phyloP scores from a whole-genome alignment of 768 basidiomycete species.

The Udeniomyces megalosporus region DNA sequence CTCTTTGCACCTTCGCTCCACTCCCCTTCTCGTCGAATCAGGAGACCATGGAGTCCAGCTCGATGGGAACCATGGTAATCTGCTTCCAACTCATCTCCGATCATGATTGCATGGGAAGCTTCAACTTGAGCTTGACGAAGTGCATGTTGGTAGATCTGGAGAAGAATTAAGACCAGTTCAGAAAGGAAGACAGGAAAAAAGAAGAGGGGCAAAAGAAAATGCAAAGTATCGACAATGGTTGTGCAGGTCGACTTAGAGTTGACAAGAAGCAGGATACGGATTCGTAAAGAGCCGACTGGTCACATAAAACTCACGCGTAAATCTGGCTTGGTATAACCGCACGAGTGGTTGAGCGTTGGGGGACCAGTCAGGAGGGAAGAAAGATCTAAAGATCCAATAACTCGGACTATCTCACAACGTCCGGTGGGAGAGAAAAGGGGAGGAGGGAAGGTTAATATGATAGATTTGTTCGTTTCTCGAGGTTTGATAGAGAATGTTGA shows the following conservation, averaged over 20 bases:
- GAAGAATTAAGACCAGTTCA: too few relatives aligned
- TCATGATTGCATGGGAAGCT: background rate
- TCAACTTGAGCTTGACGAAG: background rate
- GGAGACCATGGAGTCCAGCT: constrained; percentile 1
- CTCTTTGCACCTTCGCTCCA: constrained; percentile 1
- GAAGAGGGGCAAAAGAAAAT: too few relatives aligned
- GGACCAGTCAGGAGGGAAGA: constrained; percentile 6
- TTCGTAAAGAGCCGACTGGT: too few relatives aligned
- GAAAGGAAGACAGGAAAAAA: background rate
- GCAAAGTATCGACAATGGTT: too few relatives aligned
- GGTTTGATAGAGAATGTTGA: too few relatives aligned
- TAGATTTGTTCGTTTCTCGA: background rate
- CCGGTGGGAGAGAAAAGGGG: background rate
- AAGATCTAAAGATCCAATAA: constrained; percentile 1
- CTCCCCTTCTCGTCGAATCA: constrained; percentile 1
- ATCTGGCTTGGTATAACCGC: constrained; percentile 9
- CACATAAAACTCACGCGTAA: too few relatives aligned
- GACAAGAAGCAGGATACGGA: too few relatives aligned
- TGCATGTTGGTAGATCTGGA: background rate
- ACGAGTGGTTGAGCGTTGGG: constrained; percentile 3
- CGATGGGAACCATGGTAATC: background rate
- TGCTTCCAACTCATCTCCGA: constrained; percentile 12
- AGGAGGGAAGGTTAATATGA: background rate
- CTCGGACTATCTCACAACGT: background rate
- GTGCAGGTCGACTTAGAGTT: too few relatives aligned